Base-by-base conservation (phyloP, 805 yeast genomes). In the Saccharomycopsis sp. region DNA sequence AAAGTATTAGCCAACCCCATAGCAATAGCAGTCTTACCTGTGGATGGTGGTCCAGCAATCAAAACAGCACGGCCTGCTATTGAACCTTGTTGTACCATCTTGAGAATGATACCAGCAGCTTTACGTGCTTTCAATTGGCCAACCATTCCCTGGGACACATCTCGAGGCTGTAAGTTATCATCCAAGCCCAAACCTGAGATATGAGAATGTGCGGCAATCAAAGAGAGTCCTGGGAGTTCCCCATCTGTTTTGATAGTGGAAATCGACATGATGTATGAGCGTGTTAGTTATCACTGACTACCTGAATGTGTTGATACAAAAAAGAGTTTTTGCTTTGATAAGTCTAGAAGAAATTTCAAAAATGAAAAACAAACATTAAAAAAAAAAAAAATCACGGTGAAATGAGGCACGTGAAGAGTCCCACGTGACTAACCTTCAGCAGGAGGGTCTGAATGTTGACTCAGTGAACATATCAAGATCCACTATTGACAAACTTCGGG, bases 1-100 rank as follows among this genome's bases (percentile, higher is more conserved):
- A 82, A 65, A 39, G 75, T 77, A 57, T 81, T 88, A 2, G 87
- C 71, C 30, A 82, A 68, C 13, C 96, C 98, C 81, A 87, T 82
- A 10, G 99, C 98, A 53, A 92, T 75, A 29, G 99, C 99, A 3
- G 99, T 92, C 61, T 92, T 92, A 62, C 99, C 99, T 0, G 98
- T 92, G 10, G 95, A 85, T 21, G 98, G 98, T 8, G 97, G 97
- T 30, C 99, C 99, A 0, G 98, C 97, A 46, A 92, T 71, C 48
- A 92, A 64, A 16, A 88, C 92, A 1, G 97, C 96, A 51, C 96
- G 75, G 20, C 99, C 99, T 17, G 97, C 96, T 62, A 92, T 89
- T 50, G 84, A 77, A 38, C 96, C 95, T 25, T 83, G 87, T 57
- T 85, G 87, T 46, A 92, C 86, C 86, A 92, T 80, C 64, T 84